Evolutionary conservation across 257 asterid genomes (phyloP), one percentile per base, ranked within the genome.

Genomic region (Ballota nigra): DNA sequence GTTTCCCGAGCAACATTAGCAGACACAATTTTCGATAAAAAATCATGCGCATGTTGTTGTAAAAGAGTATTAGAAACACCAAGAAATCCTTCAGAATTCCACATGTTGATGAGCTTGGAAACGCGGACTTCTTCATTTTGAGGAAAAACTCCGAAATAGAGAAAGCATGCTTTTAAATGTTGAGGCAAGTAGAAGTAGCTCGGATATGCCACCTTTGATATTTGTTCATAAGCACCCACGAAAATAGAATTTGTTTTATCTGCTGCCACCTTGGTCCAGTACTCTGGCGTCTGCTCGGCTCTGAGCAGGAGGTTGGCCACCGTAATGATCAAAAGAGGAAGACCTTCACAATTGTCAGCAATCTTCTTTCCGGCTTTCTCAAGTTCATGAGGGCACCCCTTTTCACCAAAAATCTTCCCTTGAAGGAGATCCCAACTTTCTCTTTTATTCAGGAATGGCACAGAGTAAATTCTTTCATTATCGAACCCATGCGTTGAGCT

Each of bases 331-430:
- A 29, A 22, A 15, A 56, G 74, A 23, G 74, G 66, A 69, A 69
- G 74, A 8, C 74, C 66, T 8, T 69, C 74, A 51, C 66, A 69
- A 36, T 69, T 69, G 29, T 69, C 66, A 8, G 74, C 53, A 36
- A 69, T 56, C 56, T 34, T 20, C 26, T 11, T 49, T 28, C 63
- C 72, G 0, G 10, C 33, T 5, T 16, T n/a, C 57, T 56, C 74
- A 0, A 70, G 56, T 5, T 45, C n/a, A n/a, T n/a, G n/a, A n/a
- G n/a, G n/a, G n/a, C n/a, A n/a, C n/a, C n/a, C n/a, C n/a, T 18
- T 18, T 29, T 18, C 33, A 29, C 10, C 72, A 67, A 67, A 67
- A 5, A 67, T 59, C 23, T 53, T 22, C 23, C 56, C 53, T 6
- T 34, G 36, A 1, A 68, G 38, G 33, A 68, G 73, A 13, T 67